phyloP scores from a whole-genome alignment of 192 early-diverging fungal genomes.

The Coemansia asiatica region DNA sequence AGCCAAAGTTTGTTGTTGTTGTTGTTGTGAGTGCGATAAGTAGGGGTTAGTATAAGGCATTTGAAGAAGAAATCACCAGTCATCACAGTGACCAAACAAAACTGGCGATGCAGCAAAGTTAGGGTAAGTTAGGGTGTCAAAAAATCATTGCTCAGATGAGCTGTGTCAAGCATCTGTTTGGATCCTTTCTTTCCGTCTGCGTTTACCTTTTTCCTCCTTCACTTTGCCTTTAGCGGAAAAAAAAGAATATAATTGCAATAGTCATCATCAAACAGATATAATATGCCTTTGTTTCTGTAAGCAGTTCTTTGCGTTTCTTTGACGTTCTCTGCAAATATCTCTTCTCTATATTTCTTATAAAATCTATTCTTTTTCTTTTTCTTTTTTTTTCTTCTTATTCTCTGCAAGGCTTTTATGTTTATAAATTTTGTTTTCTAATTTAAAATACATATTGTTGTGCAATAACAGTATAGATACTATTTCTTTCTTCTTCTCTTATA shows the following conservation, averaged over 20 bases:
- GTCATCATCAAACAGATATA: too few species aligned
- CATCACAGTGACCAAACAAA: neutral
- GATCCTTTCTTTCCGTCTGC: neutral
- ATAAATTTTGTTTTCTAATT: too few species aligned
- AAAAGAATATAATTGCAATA: too few species aligned
- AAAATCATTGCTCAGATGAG: too few species aligned
- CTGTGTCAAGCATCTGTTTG: neutral
- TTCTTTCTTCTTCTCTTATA: neutral
- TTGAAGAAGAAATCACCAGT: neutral
- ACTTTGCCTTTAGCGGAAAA: too few species aligned
- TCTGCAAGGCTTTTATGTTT: neutral
- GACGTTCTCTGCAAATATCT: neutral
- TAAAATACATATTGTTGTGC: too few species aligned
- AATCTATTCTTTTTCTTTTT: neutral
- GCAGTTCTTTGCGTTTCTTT: neutral
- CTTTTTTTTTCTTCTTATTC: neutral
- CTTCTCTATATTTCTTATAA: neutral
- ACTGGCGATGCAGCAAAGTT: neutral
- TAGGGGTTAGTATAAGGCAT: neutral
- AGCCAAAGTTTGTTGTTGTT: too few species aligned
- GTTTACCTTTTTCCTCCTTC: neutral
- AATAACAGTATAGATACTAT: too few species aligned
- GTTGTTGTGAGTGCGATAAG: too few species aligned
- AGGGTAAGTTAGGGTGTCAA: too few species aligned
- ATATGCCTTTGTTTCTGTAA: neutral